These are phyloP conservation scores for Kokia cookei DNA, from an alignment of 441 rosid genomes.

Conservation along the genomic window DNA sequence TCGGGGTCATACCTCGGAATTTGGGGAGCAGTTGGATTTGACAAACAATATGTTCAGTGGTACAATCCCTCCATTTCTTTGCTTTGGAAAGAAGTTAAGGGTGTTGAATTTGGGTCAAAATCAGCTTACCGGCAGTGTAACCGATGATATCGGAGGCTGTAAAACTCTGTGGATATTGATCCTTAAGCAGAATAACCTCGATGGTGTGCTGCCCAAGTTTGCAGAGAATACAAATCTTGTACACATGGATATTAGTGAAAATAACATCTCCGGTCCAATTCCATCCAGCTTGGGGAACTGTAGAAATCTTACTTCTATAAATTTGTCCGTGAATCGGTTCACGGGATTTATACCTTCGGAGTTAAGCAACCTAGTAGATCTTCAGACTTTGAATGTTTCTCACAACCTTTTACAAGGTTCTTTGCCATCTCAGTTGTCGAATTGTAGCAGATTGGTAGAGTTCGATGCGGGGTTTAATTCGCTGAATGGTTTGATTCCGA, in stretches of 20 bases:
- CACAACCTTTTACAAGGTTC: conserved; percentile 52
- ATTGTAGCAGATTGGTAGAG: conserved; percentile 28
- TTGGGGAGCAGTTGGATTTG: conserved; percentile 67
- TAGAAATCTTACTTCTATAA: conserved; percentile 32
- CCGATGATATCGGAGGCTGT: conserved; percentile 49
- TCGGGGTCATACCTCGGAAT: conserved; percentile 49
- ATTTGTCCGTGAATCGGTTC: conserved; percentile 58
- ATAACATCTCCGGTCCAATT: conserved; percentile 49
- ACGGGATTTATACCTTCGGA: conserved; percentile 50
- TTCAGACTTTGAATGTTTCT: conserved; percentile 46
- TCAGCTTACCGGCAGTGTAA: conserved; percentile 60
- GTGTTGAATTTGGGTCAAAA: conserved; percentile 49
- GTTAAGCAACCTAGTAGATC: conserved; percentile 45
- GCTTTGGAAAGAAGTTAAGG: conserved; percentile 44
- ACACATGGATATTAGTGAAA: conserved; percentile 40
- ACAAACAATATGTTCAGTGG: conserved; percentile 53
- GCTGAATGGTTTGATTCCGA: conserved; percentile 52
- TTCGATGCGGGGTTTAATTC: conserved; percentile 66
- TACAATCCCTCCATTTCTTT: conserved; percentile 55
- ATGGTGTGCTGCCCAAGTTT: conserved; percentile 54
- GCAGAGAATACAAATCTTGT: conserved; percentile 31
- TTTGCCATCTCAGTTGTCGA: conserved; percentile 57
- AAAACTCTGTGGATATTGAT: conserved; percentile 52
- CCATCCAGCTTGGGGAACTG: conserved; percentile 58
- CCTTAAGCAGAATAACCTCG: conserved; percentile 43